Base-by-base conservation (phyloP, 2,329 filamentous ascomycete species). In the Albifimbria verrucaria region DNA sequence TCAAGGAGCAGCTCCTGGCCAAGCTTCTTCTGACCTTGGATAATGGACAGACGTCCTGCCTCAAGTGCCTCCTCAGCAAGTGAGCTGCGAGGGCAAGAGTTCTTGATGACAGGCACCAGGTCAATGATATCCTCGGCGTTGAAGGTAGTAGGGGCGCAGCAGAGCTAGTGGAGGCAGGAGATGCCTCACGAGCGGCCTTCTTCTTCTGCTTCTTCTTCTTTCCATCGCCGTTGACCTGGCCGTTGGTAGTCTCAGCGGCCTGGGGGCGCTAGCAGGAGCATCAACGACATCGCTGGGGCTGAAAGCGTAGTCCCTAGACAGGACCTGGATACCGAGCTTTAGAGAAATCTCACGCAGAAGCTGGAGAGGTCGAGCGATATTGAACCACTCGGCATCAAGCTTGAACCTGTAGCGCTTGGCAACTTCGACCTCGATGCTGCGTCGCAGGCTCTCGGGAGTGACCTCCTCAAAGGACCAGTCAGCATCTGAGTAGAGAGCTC, bases 1-100 rank as follows among this genome's bases (percentile, higher is more conserved):
- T 99, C 94, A n/a, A 97, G 77, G 25, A 99, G 82, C 52, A 99
- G 82, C 72, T 99, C 94, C 72, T 97, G 92, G 41, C 94, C 94
- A 45, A 99, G 84, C 73, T 97, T 94, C 75, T 90, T 93, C 77
- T 99, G 92, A 68, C 90, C 88, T 69, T 97, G 93, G 63, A 94
- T 85, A 56, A 99, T 86, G n/a, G 93, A 97, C 67, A 99, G 93
- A 50, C 92, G 90, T 22, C 94, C 94, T 53, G 93, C 94, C 72
- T 99, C 94, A 43, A 99, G 79, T 15, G 94, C 93, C 74, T 99
- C 94, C 70, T 99, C 94, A 0, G 94, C 93, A 56, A 99, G 81
- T 23, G 90, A 79, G 68, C 92, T 97, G 72, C 90, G 88, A 39
- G 93, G 94, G 55, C 89, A 87, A 4, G 94, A 94, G 68, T 99